Evolutionary conservation across 2,329 filamentous ascomycete genomes (phyloP).

Genomic region (Blumeriella jaapii): DNA sequence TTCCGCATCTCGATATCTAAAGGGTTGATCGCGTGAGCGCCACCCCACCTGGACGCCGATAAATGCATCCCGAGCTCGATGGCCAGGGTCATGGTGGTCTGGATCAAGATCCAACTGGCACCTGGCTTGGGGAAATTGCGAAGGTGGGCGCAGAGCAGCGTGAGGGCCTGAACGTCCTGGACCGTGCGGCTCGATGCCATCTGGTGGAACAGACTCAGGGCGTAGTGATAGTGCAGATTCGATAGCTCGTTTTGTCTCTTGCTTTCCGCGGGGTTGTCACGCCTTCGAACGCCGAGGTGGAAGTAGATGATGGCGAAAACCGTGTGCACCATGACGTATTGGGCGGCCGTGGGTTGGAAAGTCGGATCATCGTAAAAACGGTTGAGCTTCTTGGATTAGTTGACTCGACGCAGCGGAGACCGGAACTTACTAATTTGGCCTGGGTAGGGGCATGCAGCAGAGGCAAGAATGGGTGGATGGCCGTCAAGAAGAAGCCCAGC

Average conservation of each 20-base stretch:
- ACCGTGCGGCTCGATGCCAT: slow-evolving; percentile 50
- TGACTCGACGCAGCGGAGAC: neutral
- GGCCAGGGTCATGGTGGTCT: slow-evolving; percentile 53
- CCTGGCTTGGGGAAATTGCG: slow-evolving; percentile 72
- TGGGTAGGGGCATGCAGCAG: slow-evolving; percentile 68
- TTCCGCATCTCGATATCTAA: slow-evolving; percentile 68
- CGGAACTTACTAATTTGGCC: slow-evolving; percentile 47
- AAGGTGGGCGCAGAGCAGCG: slow-evolving; percentile 60
- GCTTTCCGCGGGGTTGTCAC: slow-evolving; percentile 40
- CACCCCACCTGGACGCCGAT: slow-evolving; percentile 47
- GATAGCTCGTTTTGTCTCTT: slow-evolving; percentile 48
- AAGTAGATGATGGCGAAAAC: slow-evolving; percentile 68
- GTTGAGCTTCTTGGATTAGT: slow-evolving; percentile 35
- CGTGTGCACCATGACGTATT: slow-evolving; percentile 65
- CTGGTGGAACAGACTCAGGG: slow-evolving; percentile 56
- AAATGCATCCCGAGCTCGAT: slow-evolving; percentile 68
- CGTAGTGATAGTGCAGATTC: slow-evolving; percentile 69
- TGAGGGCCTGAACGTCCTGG: slow-evolving; percentile 59
- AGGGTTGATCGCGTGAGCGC: slow-evolving; percentile 33
- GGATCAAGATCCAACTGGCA: slow-evolving; percentile 56
- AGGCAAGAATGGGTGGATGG: slow-evolving; percentile 60
- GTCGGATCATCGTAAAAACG: slow-evolving; percentile 58
- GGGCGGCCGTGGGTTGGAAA: slow-evolving; percentile 50
- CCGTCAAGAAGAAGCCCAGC: slow-evolving; percentile 64
- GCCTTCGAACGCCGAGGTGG: slow-evolving; percentile 63